Evolutionary conservation across 176 grass and related monocot genomes (phyloP).

Genomic region (Guadua angustifolia): DNA sequence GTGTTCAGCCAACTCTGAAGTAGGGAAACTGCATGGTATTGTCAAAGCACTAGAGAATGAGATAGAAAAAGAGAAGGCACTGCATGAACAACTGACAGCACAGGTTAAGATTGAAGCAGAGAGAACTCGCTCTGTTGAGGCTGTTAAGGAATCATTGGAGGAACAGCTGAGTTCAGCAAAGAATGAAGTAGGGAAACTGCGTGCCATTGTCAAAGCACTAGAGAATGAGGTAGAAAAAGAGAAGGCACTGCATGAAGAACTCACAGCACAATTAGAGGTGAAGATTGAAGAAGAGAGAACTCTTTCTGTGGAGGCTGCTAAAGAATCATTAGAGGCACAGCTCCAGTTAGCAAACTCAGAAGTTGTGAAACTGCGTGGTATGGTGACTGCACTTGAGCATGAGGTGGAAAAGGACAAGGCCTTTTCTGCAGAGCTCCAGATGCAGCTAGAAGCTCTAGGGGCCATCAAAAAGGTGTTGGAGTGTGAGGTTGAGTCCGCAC

Average conservation of each 20-base stretch:
- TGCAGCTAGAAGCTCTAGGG: slow-evolving; percentile 60
- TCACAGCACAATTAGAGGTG: slow-evolving; percentile 31
- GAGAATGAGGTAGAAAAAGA: slow-evolving; percentile 62
- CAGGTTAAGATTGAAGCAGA: slow-evolving; percentile 37
- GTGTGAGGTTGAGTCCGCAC: slow-evolving; percentile 54
- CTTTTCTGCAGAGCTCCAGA: slow-evolving; percentile 70
- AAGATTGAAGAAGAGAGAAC: slow-evolving; percentile 41
- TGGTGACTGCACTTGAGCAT: slow-evolving; percentile 60
- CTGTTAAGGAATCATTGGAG: slow-evolving; percentile 57
- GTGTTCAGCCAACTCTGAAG: slow-evolving; percentile 55
- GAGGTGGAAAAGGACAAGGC: slow-evolving; percentile 65
- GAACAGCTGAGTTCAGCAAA: slow-evolving; percentile 63
- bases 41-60: slow-evolving; percentile 53
- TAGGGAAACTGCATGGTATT: slow-evolving; percentile 43
- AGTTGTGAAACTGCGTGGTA: slow-evolving; percentile 51
- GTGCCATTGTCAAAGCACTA: slow-evolving; percentile 46
- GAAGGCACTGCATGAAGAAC: slow-evolving; percentile 63
- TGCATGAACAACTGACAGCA: slow-evolving; percentile 54
- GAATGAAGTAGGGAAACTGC: slow-evolving; percentile 53
- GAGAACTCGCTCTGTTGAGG: slow-evolving; percentile 40
- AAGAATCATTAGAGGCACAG: slow-evolving; percentile 60
- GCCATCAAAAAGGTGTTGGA: slow-evolving; percentile 58
- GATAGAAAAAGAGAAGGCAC: slow-evolving; percentile 51
- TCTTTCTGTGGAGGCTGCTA: slow-evolving; percentile 50
- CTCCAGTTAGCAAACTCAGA: slow-evolving; percentile 59